Base-by-base conservation (phyloP, 441 rosid species). In the Aquilaria agallochum region DNA sequence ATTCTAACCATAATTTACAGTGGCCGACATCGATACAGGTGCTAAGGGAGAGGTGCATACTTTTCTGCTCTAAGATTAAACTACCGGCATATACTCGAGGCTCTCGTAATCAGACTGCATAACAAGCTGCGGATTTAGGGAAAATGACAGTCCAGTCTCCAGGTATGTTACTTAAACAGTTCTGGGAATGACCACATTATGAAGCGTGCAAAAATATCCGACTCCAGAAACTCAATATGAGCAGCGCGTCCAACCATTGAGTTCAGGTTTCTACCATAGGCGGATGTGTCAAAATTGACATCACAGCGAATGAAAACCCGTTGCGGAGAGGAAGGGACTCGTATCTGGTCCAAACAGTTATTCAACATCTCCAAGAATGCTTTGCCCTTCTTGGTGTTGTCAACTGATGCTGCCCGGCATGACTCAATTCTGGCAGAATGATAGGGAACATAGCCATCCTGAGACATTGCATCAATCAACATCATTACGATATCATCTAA, bases 361-460 rank as follows among this genome's bases (percentile, higher is more conserved):
- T 85, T 92, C 67, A 95, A 78, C 99, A 92, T 95, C 78, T 92
- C 97, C 80, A 88, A 53, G 70, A 92, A 95, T 14, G 79, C 74
- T 64, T 78, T 77, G 1, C 93, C 90, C 80, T 72, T 89, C 68
- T 83, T 89, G 47, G 99, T 82, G 79, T 71, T 65, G 79, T 95
- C 99, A 50, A 75, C 61, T 11, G 92, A 77, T 36, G 95, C 88
- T 59, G 91, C 83, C 46, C 77, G 87, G 72, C 93, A 88, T 33
- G 82, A 66, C 73, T 95, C 95, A 5, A 95, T 85, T 75, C 98
- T 72, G 6, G 99, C 98, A 4, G 99, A 95, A 74, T 95, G 98
- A 70, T 95, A 87, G 2, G 99, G 99, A 74, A 95, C 92, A 74
- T 95, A 95, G 34, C 98, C 98, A 68, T 95, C 99, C 97, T 94